Evolutionary conservation across 169 alveolate species (phyloP).

Genomic region (Cryptosporidium meleagridis): DNA sequence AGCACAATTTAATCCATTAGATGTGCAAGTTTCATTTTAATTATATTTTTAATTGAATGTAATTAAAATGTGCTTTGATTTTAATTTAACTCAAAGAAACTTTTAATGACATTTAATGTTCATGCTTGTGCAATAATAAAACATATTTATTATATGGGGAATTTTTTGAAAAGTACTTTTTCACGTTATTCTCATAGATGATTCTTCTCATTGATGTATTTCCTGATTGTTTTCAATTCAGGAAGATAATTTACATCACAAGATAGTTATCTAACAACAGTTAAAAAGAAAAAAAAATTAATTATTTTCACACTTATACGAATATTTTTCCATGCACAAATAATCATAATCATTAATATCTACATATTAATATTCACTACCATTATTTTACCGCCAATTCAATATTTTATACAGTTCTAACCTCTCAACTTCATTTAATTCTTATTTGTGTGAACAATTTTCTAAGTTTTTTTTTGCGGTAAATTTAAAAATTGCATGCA

Average conservation of each 20-base stretch:
- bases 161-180: not conserved
- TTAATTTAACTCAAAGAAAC: not conserved
- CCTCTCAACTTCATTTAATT: too few relatives aligned
- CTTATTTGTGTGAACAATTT: too few relatives aligned
- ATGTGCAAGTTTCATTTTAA: slow-evolving; percentile 27
- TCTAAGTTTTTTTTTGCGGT: too few relatives aligned
- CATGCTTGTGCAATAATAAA: slow-evolving; percentile 69
- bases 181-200: not conserved
- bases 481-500: too few relatives aligned
- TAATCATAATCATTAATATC: too few relatives aligned
- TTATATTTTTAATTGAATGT: not conserved
- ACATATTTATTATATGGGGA: not conserved
- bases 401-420: too few relatives aligned
- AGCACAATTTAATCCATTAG: slow-evolving; percentile 72
- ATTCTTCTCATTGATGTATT: not conserved
- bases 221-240: not conserved
- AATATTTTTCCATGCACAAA: too few relatives aligned
- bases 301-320: not conserved
- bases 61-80: not conserved
- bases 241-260: not conserved
- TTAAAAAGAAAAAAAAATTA: too few relatives aligned
- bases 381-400: too few relatives aligned
- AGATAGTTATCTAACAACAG: not conserved
- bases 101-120: slow-evolving; percentile 57
- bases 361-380: too few relatives aligned